Conservation (phyloP, 805 yeast species). For the Teunomyces pallodes region DNA sequence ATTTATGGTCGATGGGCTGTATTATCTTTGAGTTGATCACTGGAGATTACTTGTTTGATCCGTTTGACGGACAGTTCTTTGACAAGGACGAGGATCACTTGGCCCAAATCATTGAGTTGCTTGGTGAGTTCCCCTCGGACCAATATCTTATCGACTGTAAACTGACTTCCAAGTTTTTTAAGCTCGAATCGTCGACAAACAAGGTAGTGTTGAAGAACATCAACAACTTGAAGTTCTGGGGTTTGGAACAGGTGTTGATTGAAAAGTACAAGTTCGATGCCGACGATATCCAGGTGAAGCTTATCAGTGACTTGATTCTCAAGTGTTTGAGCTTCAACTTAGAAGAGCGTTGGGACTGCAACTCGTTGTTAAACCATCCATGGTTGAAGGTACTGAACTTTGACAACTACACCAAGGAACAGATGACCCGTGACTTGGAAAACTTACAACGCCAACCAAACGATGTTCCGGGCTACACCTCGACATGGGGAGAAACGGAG, state of each 20-base stretch:
- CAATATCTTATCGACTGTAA: slow-evolving; percentile 41
- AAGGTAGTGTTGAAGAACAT: slow-evolving; percentile 42
- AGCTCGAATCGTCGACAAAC: slow-evolving; percentile 22
- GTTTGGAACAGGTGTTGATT: slow-evolving; percentile 45
- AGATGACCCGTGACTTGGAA: slow-evolving; percentile 14
- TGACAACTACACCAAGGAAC: slow-evolving; percentile 8
- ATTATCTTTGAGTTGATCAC: slow-evolving; percentile 58
- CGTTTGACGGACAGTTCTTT: slow-evolving; percentile 48
- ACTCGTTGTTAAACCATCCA: slow-evolving; percentile 50
- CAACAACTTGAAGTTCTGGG: slow-evolving; percentile 50
- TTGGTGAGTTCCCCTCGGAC: slow-evolving; percentile 40
- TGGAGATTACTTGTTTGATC: slow-evolving; percentile 62
- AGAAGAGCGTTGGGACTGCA: slow-evolving; percentile 51
- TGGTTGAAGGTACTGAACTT: slow-evolving; percentile 37
- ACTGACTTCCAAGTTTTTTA: slow-evolving; percentile 40
- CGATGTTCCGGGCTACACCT: slow-evolving; percentile 32
- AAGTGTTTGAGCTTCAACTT: slow-evolving; percentile 52
- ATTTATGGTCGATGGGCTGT: slow-evolving; percentile 61
- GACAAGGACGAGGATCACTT: slow-evolving; percentile 60
- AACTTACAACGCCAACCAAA: slow-evolving; percentile 22
- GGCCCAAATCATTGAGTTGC: slow-evolving; percentile 58
- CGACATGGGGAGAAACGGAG: slow-evolving; percentile 19
- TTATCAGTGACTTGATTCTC: slow-evolving; percentile 46
- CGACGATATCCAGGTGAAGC: slow-evolving; percentile 30
- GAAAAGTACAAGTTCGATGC: slow-evolving; percentile 47